A percentile compares a stretch with the other conserved stretches of the same genome.
These are phyloP conservation scores for Penicillium sp. DNA, from an alignment of 2,329 filamentous ascomycete species.

Conservation along the genomic window DNA sequence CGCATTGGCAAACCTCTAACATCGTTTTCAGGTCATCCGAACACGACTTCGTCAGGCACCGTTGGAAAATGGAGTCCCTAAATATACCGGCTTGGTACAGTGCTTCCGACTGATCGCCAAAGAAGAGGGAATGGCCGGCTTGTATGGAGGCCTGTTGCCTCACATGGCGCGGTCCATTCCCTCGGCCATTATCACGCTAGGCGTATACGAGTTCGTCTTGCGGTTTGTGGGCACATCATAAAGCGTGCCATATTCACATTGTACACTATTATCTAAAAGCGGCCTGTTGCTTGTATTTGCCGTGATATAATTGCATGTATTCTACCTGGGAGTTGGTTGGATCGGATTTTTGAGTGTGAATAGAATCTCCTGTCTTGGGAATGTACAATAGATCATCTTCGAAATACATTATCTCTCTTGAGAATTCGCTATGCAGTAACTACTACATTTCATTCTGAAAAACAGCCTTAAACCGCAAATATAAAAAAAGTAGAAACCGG, in stretches of 20 bases:
- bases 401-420: neutral
- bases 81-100: slow-evolving; percentile 35
- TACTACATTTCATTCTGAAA: neutral
- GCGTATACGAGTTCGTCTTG: slow-evolving; percentile 37
- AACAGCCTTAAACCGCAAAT: neutral
- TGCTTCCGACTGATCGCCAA: slow-evolving; percentile 33
- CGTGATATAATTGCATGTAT: slow-evolving; percentile 18
- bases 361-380: slow-evolving; percentile 19
- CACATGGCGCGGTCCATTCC: slow-evolving; percentile 35
- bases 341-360: slow-evolving; percentile 13
- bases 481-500: slow-evolving; percentile 14
- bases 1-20: neutral
- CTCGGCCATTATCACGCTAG: slow-evolving; percentile 35
- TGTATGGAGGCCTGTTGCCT: slow-evolving; percentile 37
- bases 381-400: slow-evolving; percentile 13
- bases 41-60: slow-evolving; percentile 36
- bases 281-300: neutral
- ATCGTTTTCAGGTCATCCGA: slow-evolving; percentile 28
- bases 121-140: slow-evolving; percentile 33
- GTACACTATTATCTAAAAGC: slow-evolving; percentile 14
- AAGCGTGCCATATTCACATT: slow-evolving; percentile 6
- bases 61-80: slow-evolving; percentile 30
- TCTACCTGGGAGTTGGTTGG: slow-evolving; percentile 13
- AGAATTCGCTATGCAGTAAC: neutral
- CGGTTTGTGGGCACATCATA: slow-evolving; percentile 15